Evolutionary conservation across 75 land plant genomes (phyloP).

Genomic region (Selaginella tamariscina): DNA sequence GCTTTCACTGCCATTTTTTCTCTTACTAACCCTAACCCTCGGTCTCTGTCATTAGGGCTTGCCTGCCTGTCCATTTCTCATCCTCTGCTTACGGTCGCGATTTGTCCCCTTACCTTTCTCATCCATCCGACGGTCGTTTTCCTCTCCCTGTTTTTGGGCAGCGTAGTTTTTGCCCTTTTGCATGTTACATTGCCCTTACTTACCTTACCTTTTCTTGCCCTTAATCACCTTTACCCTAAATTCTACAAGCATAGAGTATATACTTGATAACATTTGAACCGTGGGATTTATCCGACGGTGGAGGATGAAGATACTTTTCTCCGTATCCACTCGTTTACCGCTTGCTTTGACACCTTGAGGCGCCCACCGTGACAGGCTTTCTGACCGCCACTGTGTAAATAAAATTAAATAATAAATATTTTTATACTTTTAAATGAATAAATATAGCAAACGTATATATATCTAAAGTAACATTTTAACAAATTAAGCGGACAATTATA

Average conservation of each 20-base stretch:
- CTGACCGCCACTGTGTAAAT: slow-evolving; percentile 15
- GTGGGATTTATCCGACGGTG: too few relatives aligned
- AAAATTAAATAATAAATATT: background rate
- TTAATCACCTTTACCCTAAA: too few relatives aligned
- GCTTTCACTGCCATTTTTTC: background rate
- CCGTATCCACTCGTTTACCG: slow-evolving; percentile 49
- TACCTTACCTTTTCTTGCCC: too few relatives aligned
- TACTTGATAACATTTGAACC: too few relatives aligned
- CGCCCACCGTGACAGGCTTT: slow-evolving; percentile 43
- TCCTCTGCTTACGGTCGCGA: background rate
- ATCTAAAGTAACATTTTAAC: too few relatives aligned
- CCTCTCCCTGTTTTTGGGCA: background rate
- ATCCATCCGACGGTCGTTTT: background rate
- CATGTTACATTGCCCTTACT: too few relatives aligned
- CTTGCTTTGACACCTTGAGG: slow-evolving; percentile 40
- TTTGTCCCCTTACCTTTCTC: background rate
- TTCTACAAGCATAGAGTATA: too few relatives aligned
- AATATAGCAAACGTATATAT: too few relatives aligned
- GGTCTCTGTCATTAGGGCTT: background rate
- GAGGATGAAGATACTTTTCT: slow-evolving; percentile 17
- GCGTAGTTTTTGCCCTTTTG: too few relatives aligned
- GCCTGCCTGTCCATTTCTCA: background rate
- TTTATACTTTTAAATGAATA: too few relatives aligned
- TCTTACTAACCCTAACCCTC: background rate
- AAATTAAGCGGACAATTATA: too few relatives aligned